Evolutionary conservation across 805 yeast species (phyloP), one percentile per base, ranked within the genome.

Genomic region (Cyberlindnera xylosilytica): DNA sequence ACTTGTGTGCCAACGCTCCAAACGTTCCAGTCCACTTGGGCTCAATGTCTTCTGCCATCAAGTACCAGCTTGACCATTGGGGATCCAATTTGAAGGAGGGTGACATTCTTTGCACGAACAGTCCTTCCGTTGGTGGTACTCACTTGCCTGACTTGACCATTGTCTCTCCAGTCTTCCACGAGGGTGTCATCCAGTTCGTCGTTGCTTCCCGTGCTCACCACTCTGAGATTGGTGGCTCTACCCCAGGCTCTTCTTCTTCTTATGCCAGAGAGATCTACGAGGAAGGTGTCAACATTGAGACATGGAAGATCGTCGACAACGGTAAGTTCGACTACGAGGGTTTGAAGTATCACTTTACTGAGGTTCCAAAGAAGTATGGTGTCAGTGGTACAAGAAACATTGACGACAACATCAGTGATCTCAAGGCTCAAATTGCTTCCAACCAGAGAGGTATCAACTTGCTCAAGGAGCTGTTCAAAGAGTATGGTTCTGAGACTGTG

Each of bases 161-260:
- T 26, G 73, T 78, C 19, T 72, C 82, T 1, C 83, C 83, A 1
- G 80, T 77, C 2, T 68, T 73, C 47, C 58, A 66, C 42, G 68
- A 73, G 17, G 69, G 73, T 49, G 58, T 66, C 29, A 69, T 74
- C 13, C 64, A 69, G 23, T 77, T 76, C 51, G 74, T 75, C 62
- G 73, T 74, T 16, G 83, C 82, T 4, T 69, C 81, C 2, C 63
- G 83, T 50, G 97, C 97, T 2, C 98, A 90, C 64, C 98, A 91
- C 65, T 90, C 97, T 6, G 98, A 90, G 63, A 90, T 91, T 52
- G 83, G 83, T 31, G 77, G 80, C n/a, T 69, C 77, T 38, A 66
- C 77, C 36, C 79, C 81, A 8, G 81, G 81, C 4, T 70, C 78
- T 1, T 74, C 73, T 66, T 74, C 80, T 18, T 73, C 82, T 3